Evolutionary conservation across 1,284 basidiomycete species (phyloP).

Genomic region (Malassezia caprae): DNA sequence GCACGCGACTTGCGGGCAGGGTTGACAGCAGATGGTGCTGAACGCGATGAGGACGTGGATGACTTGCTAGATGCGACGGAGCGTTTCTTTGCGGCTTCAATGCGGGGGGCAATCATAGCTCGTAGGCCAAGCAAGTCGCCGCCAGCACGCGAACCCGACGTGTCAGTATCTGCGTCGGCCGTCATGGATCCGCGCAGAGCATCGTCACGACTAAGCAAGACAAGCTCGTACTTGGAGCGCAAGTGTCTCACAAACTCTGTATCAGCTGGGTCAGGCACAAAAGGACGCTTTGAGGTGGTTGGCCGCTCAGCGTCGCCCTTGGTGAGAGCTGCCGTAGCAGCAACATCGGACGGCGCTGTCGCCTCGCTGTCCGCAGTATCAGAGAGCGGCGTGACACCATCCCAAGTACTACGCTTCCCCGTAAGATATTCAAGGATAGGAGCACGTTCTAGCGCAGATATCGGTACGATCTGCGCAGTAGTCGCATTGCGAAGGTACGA

Average conservation of each 20-base stretch:
- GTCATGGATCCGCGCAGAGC: constrained; percentile 23
- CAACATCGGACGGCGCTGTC: neutral
- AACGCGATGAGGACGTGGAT: constrained; percentile 8
- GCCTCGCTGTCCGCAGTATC: neutral
- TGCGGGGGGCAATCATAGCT: constrained; percentile 21
- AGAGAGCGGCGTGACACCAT: constrained; percentile 22
- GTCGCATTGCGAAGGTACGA: constrained; percentile 37
- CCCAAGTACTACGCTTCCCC: constrained; percentile 32
- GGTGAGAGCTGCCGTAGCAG: neutral
- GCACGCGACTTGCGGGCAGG: constrained; percentile 33
- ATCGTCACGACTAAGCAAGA: constrained; percentile 34
- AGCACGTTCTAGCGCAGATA: constrained; percentile 33
- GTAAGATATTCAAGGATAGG: constrained; percentile 37
- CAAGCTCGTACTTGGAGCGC: constrained; percentile 28
- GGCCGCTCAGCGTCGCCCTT: neutral
- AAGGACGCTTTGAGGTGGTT: constrained; percentile 24
- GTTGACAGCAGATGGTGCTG: constrained; percentile 9
- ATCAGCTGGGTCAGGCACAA: constrained; percentile 35
- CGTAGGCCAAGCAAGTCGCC: constrained; percentile 27
- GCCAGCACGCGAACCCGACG: neutral
- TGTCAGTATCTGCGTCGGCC: neutral
- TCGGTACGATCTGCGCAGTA: constrained; percentile 26
- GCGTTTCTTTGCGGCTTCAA: constrained; percentile 28
- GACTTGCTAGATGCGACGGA: constrained; percentile 19
- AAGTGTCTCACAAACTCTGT: constrained; percentile 42